Conservation (phyloP, 495 filamentous ascomycete species). For the Xylaria nigripes region DNA sequence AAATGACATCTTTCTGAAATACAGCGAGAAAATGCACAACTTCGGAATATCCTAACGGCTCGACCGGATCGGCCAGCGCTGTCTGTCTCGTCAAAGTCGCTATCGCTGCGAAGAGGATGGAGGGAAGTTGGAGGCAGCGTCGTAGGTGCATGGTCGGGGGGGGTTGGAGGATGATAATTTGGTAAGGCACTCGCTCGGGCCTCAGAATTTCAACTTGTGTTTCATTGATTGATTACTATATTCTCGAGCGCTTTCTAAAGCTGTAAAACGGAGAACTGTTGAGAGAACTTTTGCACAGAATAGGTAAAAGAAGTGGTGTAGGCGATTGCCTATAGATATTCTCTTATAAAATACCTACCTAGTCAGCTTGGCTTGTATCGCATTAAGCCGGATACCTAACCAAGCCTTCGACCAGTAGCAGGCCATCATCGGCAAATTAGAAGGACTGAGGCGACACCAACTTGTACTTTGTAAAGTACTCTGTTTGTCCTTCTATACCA, state of each 20-base stretch:
- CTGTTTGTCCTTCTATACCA: not conserved
- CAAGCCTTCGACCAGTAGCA: not conserved
- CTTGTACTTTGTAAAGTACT: not conserved
- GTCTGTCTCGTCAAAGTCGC: conserved; percentile 10
- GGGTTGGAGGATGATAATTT: not conserved
- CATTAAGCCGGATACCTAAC: not conserved
- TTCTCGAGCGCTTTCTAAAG: not conserved
- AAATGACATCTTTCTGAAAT: conserved; percentile 15
- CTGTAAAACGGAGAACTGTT: not conserved
- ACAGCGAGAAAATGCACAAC: conserved; percentile 18
- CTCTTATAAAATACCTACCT: not conserved
- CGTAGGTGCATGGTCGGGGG: conserved; percentile 3
- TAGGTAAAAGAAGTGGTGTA: no score
- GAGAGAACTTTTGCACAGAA: no score
- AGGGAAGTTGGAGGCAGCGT: not conserved
- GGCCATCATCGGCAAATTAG: not conserved
- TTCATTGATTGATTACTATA: not conserved
- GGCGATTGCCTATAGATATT: not conserved
- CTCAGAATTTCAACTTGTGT: not conserved
- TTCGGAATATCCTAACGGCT: conserved; percentile 19
- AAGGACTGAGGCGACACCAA: not conserved
- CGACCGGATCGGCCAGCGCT: conserved; percentile 15
- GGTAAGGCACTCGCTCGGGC: not conserved
- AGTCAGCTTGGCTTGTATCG: not conserved
- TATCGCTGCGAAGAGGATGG: conserved; percentile 10